Evolutionary conservation across 2,329 filamentous ascomycete genomes (phyloP), one percentile per base, ranked within the genome.

Genomic region (Ophiostoma australiae): DNA sequence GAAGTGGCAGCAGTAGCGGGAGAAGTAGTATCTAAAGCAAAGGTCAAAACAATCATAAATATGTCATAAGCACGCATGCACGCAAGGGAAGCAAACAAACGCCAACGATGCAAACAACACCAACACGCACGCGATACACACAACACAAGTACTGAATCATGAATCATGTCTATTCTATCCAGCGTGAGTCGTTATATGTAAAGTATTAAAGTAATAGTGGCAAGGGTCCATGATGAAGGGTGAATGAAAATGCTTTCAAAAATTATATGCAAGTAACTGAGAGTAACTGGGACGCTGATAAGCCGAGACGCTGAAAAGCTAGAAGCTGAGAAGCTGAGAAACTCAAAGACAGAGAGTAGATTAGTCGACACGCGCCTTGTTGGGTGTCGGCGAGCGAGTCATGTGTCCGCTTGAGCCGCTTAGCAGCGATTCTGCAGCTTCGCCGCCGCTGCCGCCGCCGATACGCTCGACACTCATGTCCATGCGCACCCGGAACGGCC

Each of bases 401-500:
- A 48, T 48, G 44, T 48, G 44, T 48, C n/a, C 48, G n/a, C 15
- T 23, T 4, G 48, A 3, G 6, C 10, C 33, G 27, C 58, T 13
- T 4, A 65, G 61, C 61, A n/a, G 33, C 35, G 35, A 20, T 10
- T 39, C 63, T 17, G 33, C 35, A 2, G 35, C 8, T 4, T 66
- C 63, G 20, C 20, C 31, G 61, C 20, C 31, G 61, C 37, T 39
- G 37, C 39, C 39, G 33, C 35, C 20, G 20, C 63, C 63, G 20
- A 66, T 27, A 35, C 20, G 37, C n/a, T 70, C 78, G 0, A 97
- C 94, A 69, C 89, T 91, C 84, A 94, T 94, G 78, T 98, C 91
- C 75, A 92, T 85, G 1, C 90, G 88, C 1, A 98, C 94, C 76
- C 86, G 87, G 78, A 98, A 98, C 37, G 83, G 86, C 76, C 89